A percentile compares a stretch with the other conserved stretches of the same genome.
phyloP scores from a whole-genome alignment of 2,329 filamentous ascomycete species.

The Alternaria sp. region DNA sequence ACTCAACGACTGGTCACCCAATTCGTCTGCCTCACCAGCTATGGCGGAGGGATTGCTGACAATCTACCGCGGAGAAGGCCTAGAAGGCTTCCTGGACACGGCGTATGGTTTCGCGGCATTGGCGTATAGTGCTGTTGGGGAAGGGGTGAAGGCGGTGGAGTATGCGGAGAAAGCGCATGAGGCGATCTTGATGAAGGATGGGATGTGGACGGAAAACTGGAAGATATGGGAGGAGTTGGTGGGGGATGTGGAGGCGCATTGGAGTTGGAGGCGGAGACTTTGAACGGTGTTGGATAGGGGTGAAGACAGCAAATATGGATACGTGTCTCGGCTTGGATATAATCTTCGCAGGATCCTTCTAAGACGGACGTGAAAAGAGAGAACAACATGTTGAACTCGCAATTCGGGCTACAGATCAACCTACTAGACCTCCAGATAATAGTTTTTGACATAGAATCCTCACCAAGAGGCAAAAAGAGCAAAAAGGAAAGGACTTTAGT shows the following conservation, averaged over 20 bases:
- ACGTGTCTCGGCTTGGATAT: too few species aligned
- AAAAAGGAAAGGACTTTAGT: not conserved
- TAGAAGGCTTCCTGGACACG: conserved; percentile 49
- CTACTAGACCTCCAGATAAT: not conserved
- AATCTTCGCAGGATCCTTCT: too few species aligned
- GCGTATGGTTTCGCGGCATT: conserved; percentile 51
- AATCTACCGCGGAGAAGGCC: conserved; percentile 45
- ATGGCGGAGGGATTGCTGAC: conserved; percentile 43
- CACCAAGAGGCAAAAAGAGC: not conserved
- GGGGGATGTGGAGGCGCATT: not conserved
- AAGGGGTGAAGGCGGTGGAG: conserved; percentile 27
- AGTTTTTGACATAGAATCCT: not conserved
- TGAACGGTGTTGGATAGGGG: not conserved
- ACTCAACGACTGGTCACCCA: conserved; percentile 39
- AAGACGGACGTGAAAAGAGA: not conserved
- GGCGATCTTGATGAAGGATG: conserved; percentile 48
- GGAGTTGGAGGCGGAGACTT: conserved; percentile 12
- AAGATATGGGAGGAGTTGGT: conserved; percentile 42
- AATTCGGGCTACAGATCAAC: too few species aligned
- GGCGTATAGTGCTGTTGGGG: conserved; percentile 46
- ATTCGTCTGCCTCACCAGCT: conserved; percentile 22
- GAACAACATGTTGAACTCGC: too few species aligned
- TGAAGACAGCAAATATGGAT: too few species aligned
- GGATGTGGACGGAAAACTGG: conserved; percentile 37
- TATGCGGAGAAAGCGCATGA: conserved; percentile 47